These are phyloP conservation scores for Hypomontagnella monticulosa DNA, from an alignment of 495 filamentous ascomycete species.

Conservation along the genomic window DNA sequence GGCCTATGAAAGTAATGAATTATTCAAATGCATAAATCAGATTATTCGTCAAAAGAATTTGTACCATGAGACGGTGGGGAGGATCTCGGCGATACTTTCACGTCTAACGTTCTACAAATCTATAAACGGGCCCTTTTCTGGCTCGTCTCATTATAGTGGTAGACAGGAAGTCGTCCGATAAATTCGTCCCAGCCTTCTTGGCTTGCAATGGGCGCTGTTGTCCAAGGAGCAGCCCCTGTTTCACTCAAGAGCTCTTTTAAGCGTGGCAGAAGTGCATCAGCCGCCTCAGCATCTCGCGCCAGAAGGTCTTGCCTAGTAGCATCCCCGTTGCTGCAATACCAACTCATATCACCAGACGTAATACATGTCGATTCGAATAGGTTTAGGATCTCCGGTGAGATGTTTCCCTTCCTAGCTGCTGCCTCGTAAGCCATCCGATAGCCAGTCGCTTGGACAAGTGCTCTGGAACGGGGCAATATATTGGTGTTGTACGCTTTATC, in stretches of 20 bases:
- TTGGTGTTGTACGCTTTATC: conserved; percentile 42
- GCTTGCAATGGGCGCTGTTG: background rate
- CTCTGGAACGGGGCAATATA: conserved; percentile 48
- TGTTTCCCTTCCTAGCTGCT: conserved; percentile 27
- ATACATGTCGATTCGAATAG: conserved; percentile 49
- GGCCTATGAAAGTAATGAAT: too few relatives aligned
- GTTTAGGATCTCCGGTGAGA: conserved; percentile 38
- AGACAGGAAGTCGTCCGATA: conserved; percentile 15
- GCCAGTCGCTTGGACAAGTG: conserved; percentile 47
- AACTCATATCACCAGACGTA: conserved; percentile 45
- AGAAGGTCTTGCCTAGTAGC: background rate
- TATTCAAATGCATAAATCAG: too few relatives aligned
- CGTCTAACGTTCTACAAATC: background rate
- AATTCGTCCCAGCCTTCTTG: conserved; percentile 20
- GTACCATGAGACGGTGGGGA: too few relatives aligned
- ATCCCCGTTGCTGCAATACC: conserved; percentile 43
- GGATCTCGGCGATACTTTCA: too few relatives aligned
- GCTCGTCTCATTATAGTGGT: background rate
- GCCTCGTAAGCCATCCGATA: conserved; percentile 54
- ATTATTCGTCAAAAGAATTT: too few relatives aligned
- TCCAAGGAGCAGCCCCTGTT: conserved; percentile 2
- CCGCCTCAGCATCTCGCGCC: background rate
- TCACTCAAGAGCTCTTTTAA: background rate
- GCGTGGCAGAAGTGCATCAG: background rate
- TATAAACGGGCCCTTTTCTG: background rate